Base-by-base conservation (phyloP, 345 rosid genomes). In the Eutrema yunnanense region DNA sequence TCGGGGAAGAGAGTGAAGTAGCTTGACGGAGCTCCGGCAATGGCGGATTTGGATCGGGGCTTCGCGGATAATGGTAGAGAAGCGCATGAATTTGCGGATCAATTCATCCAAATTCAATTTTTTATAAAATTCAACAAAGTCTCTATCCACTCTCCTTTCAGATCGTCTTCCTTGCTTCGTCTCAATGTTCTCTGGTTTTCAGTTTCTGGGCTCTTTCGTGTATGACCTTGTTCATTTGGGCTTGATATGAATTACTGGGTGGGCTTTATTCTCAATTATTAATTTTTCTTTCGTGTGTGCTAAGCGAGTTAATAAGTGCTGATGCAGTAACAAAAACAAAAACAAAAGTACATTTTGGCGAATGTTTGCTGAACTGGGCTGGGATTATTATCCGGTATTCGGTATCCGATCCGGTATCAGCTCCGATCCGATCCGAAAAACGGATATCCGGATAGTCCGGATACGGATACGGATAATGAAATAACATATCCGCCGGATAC, bases 1-100 rank as follows among this genome's bases (percentile, higher is more conserved):
- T 57, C 72, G 84, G 61, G 74, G 86, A 2, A 83, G 67, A 37
- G 83, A 77, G 67, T 79, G 85, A 14, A 78, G 41, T 44, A 46
- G 65, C 76, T 75, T 75, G 29, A 58, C 38, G 76, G 72, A 76
- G 70, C 8, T 51, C 13, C 34, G 74, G 53, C 41, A 50, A 43
- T 27, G 9, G 9, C 4, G 48, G 75, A 54, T 13, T 56, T 37
- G 65, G 34, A 69, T 50, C 12, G 33, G 27, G 8, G 10, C 0
- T 19, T 26, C 60, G 41, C 62, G 63, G 61, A 56, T 16, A 33
- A 69, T 9, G 26, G 67, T 57, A 29, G 67, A 65, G 68, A 68
- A 74, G 19, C 72, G 60, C 55, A 75, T 65, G 43, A 37, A 67
- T 19, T 42, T 73, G 43, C 63, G 33, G 30, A n/a, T 38, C 6